These are phyloP conservation scores for Globisporangium irregulare DNA, from an alignment of 352 stramenopile genomes.

Conservation along the genomic window DNA sequence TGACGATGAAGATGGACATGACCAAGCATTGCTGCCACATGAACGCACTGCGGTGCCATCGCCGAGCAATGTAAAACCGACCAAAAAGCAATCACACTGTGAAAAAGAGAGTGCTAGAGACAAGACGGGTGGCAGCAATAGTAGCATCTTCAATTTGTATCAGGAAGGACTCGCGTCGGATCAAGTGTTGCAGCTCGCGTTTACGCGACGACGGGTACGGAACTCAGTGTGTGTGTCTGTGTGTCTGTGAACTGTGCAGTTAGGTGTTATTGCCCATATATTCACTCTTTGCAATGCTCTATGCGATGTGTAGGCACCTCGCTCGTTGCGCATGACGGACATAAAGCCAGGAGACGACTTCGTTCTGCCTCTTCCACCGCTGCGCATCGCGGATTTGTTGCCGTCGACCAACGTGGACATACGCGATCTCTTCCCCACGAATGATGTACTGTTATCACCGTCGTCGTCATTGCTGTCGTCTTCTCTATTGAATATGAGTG, in stretches of 20 bases:
- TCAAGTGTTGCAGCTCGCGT: conserved; percentile 62
- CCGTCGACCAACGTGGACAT: conserved; percentile 25
- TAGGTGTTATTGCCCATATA: neutral
- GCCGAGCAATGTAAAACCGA: neutral
- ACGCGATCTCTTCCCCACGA: conserved; percentile 3
- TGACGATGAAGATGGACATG: neutral
- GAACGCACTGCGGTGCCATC: neutral
- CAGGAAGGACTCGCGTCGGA: conserved; percentile 46
- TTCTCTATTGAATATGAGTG: neutral
- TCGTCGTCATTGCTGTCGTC: neutral
- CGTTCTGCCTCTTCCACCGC: conserved; percentile 38
- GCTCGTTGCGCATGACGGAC: conserved; percentile 17
- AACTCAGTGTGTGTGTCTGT: neutral
- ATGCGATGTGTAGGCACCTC: conserved; percentile 16
- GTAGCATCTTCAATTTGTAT: conserved; percentile 57
- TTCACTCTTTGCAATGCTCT: neutral
- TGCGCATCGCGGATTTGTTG: conserved; percentile 40
- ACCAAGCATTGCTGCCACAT: neutral
- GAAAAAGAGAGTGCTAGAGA: neutral
- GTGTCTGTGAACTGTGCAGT: neutral
- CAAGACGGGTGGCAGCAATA: conserved; percentile 1
- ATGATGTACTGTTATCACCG: neutral
- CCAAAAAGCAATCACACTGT: neutral
- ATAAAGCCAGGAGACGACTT: conserved; percentile 44
- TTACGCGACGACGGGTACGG: conserved; percentile 36